Percentiles rank a stretch among this genome's conserved stretches.
phyloP scores from a whole-genome alignment of 2,329 filamentous ascomycete genomes.

The Dactylella cylindrospora region DNA sequence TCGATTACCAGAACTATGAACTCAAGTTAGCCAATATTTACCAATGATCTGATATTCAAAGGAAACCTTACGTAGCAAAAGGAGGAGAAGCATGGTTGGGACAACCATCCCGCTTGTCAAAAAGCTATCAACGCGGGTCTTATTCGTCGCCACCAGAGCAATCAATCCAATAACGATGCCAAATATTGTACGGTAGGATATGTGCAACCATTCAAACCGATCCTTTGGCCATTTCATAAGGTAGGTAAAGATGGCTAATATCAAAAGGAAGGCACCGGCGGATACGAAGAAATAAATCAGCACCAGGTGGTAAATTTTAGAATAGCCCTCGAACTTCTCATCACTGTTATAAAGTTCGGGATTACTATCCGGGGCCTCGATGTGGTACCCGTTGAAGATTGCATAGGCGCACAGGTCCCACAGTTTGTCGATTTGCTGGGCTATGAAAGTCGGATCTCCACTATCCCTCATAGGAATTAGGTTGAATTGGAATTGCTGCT shows the following conservation, averaged over 20 bases:
- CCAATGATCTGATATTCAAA: slow-evolving; percentile 12
- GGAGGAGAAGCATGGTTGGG: slow-evolving; percentile 51
- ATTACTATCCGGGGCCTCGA: slow-evolving; percentile 42
- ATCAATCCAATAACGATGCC: slow-evolving; percentile 49
- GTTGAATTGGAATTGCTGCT: slow-evolving; percentile 33
- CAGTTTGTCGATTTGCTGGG: slow-evolving; percentile 49
- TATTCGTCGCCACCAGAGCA: slow-evolving; percentile 49
- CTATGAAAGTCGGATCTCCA: slow-evolving; percentile 46
- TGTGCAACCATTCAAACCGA: slow-evolving; percentile 51
- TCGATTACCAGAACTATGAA: slow-evolving; percentile 27
- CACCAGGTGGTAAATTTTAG: slow-evolving; percentile 52
- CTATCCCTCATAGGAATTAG: slow-evolving; percentile 34
- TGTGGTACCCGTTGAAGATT: slow-evolving; percentile 46
- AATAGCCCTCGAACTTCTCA: slow-evolving; percentile 34
- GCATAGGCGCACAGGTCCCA: slow-evolving; percentile 39
- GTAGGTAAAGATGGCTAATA: slow-evolving; percentile 51
- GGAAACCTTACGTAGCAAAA: slow-evolving; percentile 49
- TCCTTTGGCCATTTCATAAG: slow-evolving; percentile 54
- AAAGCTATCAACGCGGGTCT: slow-evolving; percentile 49
- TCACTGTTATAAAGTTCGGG: slow-evolving; percentile 8
- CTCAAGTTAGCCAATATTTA: background rate
- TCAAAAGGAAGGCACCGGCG: slow-evolving; percentile 48
- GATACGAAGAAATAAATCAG: slow-evolving; percentile 52
- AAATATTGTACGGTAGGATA: slow-evolving; percentile 51
- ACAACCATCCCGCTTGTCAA: slow-evolving; percentile 50